A percentile compares a stretch with the other conserved stretches of the same genome.
Conservation (phyloP, 1,284 basidiomycete genomes). For the Trichosporon faecale region DNA sequence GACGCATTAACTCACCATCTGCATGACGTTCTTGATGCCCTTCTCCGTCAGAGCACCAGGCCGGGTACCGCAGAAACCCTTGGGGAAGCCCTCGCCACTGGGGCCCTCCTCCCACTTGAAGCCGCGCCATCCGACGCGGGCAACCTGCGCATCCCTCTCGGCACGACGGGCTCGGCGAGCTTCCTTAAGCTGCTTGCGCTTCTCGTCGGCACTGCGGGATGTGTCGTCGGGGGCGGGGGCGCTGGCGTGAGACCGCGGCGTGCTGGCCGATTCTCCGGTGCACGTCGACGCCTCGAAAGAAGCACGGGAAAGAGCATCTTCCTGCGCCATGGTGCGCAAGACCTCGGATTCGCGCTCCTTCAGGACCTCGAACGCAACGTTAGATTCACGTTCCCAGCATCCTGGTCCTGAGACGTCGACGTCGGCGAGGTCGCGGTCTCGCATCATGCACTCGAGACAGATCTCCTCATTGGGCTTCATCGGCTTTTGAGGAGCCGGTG, state of each 20-base stretch:
- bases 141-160: constrained; percentile 28
- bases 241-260: constrained; percentile 17
- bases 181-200: constrained; percentile 18
- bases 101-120: constrained; percentile 48
- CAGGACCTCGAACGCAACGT: constrained; percentile 75
- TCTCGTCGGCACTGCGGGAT: constrained; percentile 8
- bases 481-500: not conserved
- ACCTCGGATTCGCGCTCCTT: constrained; percentile 62
- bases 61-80: constrained; percentile 54
- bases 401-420: constrained; percentile 82
- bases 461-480: constrained; percentile 60
- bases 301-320: constrained; percentile 12
- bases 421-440: constrained; percentile 96
- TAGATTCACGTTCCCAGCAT: constrained; percentile 87
- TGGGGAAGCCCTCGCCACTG: constrained; percentile 43
- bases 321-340: constrained; percentile 27
- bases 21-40: constrained; percentile 80
- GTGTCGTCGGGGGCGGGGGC: constrained; percentile 9
- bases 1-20: constrained; percentile 63
- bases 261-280: constrained; percentile 13
- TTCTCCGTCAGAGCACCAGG: constrained; percentile 72
- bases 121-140: constrained; percentile 46
- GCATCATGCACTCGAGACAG: constrained; percentile 97
- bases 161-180: constrained; percentile 28
- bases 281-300: constrained; percentile 20